These are phyloP conservation scores for Hippophae rhamnoides DNA, from an alignment of 306 rosid genomes.

Conservation along the genomic window DNA sequence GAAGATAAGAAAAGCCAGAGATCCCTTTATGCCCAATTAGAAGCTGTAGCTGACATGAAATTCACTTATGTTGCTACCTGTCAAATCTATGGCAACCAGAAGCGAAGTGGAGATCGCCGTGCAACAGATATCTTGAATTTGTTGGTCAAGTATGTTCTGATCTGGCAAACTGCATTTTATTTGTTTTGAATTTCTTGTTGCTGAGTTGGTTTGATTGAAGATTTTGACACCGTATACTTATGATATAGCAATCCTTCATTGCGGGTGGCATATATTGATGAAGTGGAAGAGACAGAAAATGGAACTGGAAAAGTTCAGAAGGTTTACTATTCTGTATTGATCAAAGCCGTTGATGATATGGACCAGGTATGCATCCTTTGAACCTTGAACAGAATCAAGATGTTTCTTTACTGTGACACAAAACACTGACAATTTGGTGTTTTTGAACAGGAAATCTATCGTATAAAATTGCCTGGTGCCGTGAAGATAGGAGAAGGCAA, in stretches of 20 bases:
- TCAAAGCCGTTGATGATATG: conserved; percentile 79
- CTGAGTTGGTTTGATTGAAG: conserved; percentile 20
- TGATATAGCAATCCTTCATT: conserved; percentile 72
- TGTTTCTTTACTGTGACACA: conserved; percentile 1
- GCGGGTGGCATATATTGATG: conserved; percentile 97
- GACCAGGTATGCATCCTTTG: conserved; percentile 61
- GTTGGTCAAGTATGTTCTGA: conserved; percentile 88
- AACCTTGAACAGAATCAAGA: conserved; percentile 10
- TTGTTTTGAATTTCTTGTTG: conserved; percentile 13
- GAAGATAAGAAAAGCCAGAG: conserved; percentile 81
- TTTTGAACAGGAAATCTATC: conserved; percentile 68
- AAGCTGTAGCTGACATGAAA: conserved; percentile 94
- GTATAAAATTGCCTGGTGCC: conserved; percentile 82
- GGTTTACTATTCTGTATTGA: conserved; percentile 86
- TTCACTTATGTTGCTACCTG: conserved; percentile 94
- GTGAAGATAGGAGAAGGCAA: conserved; percentile 96
- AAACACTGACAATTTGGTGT: conserved; percentile 22
- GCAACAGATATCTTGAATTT: conserved; percentile 93
- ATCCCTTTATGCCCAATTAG: conserved; percentile 80
- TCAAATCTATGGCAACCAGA: conserved; percentile 92
- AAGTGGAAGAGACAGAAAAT: conserved; percentile 86
- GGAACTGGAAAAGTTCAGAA: conserved; percentile 59
- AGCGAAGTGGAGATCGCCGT: conserved; percentile 92
- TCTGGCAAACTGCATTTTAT: conserved; percentile 21
- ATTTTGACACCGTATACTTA: conserved; percentile 20